A percentile compares a stretch with the other conserved stretches of the same genome.
Evolutionary conservation across 2,329 filamentous ascomycete species (phyloP).

Genomic region (Coniochaeta sp.): DNA sequence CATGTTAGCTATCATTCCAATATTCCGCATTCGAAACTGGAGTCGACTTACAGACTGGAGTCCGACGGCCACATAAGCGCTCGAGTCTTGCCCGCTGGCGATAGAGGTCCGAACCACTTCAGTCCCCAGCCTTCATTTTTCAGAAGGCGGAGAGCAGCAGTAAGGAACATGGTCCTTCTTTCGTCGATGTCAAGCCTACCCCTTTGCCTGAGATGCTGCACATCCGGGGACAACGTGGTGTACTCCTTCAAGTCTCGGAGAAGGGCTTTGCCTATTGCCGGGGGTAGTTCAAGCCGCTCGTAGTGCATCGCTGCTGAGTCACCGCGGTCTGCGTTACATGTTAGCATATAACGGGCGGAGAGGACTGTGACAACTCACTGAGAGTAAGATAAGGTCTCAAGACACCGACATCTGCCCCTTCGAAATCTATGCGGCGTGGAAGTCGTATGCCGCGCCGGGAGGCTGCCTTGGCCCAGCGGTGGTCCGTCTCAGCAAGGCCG

Average conservation of each 20-base stretch:
- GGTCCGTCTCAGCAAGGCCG: not conserved
- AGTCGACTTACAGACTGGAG: not conserved
- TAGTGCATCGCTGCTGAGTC: not conserved
- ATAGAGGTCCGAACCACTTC: not conserved
- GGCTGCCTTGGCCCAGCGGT: not conserved
- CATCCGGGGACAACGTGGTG: not conserved
- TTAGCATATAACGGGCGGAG: not conserved
- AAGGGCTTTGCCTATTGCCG: not conserved
- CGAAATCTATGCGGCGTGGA: slow-evolving; percentile 1
- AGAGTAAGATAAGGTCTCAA: not conserved
- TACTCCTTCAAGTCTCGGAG: not conserved
- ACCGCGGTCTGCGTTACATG: not conserved
- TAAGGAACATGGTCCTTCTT: not conserved
- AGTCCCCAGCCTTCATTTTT: not conserved
- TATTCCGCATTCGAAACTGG: not conserved
- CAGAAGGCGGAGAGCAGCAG: not conserved
- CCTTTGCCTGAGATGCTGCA: not conserved
- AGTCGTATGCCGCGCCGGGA: not conserved
- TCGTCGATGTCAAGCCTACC: not conserved
- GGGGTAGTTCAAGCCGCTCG: not conserved
- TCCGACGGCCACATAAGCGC: not conserved
- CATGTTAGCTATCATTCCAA: not conserved
- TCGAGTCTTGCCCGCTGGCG: not conserved
- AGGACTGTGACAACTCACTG: not conserved
- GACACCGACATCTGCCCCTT: not conserved